Evolutionary conservation across 2,329 filamentous ascomycete genomes (phyloP), one percentile per base, ranked within the genome.

Genomic region (Mycosphaerelloides madeirae): DNA sequence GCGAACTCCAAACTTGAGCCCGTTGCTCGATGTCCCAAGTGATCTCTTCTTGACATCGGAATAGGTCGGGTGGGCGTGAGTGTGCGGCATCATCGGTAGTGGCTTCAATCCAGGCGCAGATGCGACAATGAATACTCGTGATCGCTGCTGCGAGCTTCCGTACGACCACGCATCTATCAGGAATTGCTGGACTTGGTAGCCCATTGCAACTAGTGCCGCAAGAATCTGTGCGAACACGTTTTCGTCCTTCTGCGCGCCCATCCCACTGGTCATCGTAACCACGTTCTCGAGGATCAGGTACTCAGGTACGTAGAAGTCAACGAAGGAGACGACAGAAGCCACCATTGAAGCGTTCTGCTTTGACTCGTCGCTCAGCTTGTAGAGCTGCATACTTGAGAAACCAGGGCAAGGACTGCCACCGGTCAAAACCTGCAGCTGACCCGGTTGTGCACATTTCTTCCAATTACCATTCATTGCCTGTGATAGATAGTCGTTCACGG

Each of bases 251-350:
- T 45, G 40, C 7, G 34, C 36, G 9, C 58, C 57, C n/a, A 49
- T 42, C 11, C 37, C 38, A 36, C 68, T 73, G 0, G 84, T 75
- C 67, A 91, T 87, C 0, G 68, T 72, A 0, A 78, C 66, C 0
- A 94, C 87, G 53, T 94, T 94, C 62, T 94, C 87, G 0, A 94
- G 72, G 0, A 91, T 53, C 0, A 81, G 84, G 58, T 85, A 91
- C n/a, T 78, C 73, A 0, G 87, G 87, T 0, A 83, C 76, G 52
- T 87, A 89, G 0, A 87, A 67, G 50, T 94, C 87, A 1, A 91
- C 71, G 47, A 77, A 87, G 0, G 86, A 80, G 0, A 81, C 82
- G 29, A 91, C 87, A 0, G 85, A 85, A 0, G 85, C 86, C 0
- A 93, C 77, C 22, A 93, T 77, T 0, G 85, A 90, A 28, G 84